Percentiles rank a stretch among this genome's conserved stretches.
phyloP scores from a whole-genome alignment of 768 basidiomycete genomes.

The Russula earlei region DNA sequence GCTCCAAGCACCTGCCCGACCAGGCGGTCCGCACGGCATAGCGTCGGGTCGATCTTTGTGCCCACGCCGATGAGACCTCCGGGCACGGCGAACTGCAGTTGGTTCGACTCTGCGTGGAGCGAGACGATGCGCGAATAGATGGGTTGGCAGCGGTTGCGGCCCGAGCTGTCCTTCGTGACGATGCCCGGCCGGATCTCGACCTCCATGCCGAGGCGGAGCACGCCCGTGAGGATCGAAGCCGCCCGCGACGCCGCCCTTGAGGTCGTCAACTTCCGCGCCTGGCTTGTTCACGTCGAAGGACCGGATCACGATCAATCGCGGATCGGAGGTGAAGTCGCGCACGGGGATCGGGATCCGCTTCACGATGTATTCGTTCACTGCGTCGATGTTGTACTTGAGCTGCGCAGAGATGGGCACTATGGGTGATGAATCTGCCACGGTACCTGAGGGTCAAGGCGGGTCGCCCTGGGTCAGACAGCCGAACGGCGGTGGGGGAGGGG shows the following conservation, averaged over 20 bases:
- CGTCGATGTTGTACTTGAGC: constrained; percentile 98
- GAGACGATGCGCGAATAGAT: constrained; percentile 89
- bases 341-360: constrained; percentile 91
- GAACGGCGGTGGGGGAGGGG: background rate
- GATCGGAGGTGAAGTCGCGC: constrained; percentile 86
- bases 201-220: constrained; percentile 82
- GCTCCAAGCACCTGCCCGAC: constrained; percentile 95
- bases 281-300: constrained; percentile 99
- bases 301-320: constrained; percentile 94
- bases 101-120: constrained; percentile 90
- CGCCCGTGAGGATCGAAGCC: constrained; percentile 91
- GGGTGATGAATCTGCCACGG: constrained; percentile 93
- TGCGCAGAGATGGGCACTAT: constrained; percentile 99
- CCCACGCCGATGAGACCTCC: constrained; percentile 98
- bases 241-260: constrained; percentile 97
- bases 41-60: constrained; percentile 90
- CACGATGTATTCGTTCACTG: constrained; percentile 97
- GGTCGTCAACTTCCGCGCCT: constrained; percentile 90
- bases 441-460: too few relatives aligned
- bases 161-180: constrained; percentile 88
- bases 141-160: constrained; percentile 85
- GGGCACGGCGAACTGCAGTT: constrained; percentile 90
- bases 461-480: too few relatives aligned
- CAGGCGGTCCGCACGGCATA: constrained; percentile 93
- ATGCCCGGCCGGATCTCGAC: constrained; percentile 97